A percentile compares a stretch with the other conserved stretches of the same genome.
These are phyloP conservation scores for Paecilomyces fulvus DNA, from an alignment of 2,329 filamentous ascomycete species.

Conservation along the genomic window DNA sequence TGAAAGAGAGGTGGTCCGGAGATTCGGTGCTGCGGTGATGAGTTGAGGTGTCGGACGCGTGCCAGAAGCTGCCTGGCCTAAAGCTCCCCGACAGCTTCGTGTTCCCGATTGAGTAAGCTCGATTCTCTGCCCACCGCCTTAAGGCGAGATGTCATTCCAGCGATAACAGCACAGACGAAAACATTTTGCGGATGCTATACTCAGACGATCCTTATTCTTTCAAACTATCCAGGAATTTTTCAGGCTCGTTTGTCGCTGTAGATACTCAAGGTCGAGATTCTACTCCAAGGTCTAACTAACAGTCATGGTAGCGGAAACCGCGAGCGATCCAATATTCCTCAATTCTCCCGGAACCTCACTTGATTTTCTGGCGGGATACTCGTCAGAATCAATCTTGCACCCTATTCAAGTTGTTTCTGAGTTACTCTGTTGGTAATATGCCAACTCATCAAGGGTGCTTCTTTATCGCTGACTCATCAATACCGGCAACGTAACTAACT, in stretches of 20 bases:
- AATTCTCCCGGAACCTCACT: background rate
- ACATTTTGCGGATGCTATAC: too few relatives aligned
- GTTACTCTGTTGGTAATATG: background rate
- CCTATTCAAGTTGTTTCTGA: background rate
- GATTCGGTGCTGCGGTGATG: constrained; percentile 13
- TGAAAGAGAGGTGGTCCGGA: constrained; percentile 7
- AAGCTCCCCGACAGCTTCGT: constrained; percentile 22
- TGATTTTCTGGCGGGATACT: background rate
- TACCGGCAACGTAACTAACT: too few relatives aligned
- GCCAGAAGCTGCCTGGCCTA: constrained; percentile 26
- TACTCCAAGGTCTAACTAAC: too few relatives aligned
- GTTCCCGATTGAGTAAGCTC: constrained; percentile 19
- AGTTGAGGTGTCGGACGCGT: constrained; percentile 22
- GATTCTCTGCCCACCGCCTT: constrained; percentile 23
- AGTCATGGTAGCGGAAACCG: background rate
- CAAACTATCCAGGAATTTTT: too few relatives aligned
- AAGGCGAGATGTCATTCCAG: background rate
- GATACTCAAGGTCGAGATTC: too few relatives aligned
- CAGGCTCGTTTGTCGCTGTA: too few relatives aligned
- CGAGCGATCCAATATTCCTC: background rate
- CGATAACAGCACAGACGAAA: too few relatives aligned
- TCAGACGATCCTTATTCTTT: too few relatives aligned
- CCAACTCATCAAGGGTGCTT: background rate
- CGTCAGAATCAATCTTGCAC: background rate
- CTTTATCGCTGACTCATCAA: background rate